Base-by-base conservation (phyloP, 495 filamentous ascomycete species). In the Penicillium steckii region DNA sequence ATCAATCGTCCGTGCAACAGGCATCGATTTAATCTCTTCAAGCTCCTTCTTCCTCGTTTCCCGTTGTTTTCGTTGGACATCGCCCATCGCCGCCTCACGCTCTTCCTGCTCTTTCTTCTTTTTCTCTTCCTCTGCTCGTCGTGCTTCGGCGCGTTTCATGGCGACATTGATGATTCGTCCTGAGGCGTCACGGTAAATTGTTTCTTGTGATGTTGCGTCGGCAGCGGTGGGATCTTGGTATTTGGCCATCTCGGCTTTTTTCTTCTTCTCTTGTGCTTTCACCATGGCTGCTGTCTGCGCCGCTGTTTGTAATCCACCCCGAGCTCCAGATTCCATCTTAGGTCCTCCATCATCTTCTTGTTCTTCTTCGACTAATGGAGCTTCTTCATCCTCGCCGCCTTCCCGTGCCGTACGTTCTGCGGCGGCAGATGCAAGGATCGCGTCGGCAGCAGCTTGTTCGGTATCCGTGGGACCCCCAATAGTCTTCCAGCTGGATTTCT, bases 121-220 rank as follows among this genome's bases (percentile, higher is more conserved):
- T 23, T 87, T 87, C 64, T 90, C 89, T 50, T 89, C 85, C 8
- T 83, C 83, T 44, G 84, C 84, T 30, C 80, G 79, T 5, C 91
- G 76, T 24, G 89, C 85, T 66, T 97, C 93, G 12, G 91, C 91
- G 3, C 93, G 79, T 66, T 88, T 87, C 87, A 97, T 89, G 2
- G 85, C 81, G 7, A 96, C 85, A 62, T 97, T 95, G 53, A 97
- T 89, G 10, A 96, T 85, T 17, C 92, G 81, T 3, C 94, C 94
- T 3, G 86, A 91, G 9, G 94, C 94, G 75, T 98, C 94, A 44
- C 94, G 86, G 62, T 97, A 94, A 37, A 97, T 88, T 0, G 93
- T 91, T 69, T 97, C 91, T 53, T 82, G 80, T 7, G 77, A 74
- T 22, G 72, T 48, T 56, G 62, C 72, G 4, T 59, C 57, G 13